Evolutionary conservation across 495 filamentous ascomycete genomes (phyloP).

Genomic region (Ramalina peruviana): DNA sequence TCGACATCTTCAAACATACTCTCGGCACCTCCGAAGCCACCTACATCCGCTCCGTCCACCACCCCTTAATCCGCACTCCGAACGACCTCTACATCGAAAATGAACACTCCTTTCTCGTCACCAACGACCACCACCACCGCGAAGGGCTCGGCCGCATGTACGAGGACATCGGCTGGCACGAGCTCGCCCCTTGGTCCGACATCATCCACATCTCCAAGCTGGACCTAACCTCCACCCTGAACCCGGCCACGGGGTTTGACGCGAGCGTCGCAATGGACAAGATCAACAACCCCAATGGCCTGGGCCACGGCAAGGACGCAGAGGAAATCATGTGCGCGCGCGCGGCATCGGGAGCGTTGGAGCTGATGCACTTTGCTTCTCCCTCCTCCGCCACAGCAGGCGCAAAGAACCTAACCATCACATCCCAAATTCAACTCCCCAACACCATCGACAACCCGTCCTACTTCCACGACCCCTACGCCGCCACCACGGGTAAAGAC

Average conservation of each 20-base stretch:
- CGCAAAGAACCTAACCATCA: constrained; percentile 26
- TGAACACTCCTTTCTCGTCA: constrained; percentile 39
- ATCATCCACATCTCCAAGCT: constrained; percentile 24
- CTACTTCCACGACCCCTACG: constrained; percentile 37
- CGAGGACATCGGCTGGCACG: constrained; percentile 19
- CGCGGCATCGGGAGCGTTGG: constrained; percentile 24
- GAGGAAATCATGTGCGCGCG: constrained; percentile 36
- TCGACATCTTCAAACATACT: constrained; percentile 47
- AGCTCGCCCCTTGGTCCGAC: constrained; percentile 23
- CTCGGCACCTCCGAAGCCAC: constrained; percentile 18
- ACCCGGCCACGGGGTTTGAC: constrained; percentile 23
- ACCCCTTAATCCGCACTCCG: constrained; percentile 38
- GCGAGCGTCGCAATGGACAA: constrained; percentile 29
- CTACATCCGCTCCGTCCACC: constrained; percentile 32
- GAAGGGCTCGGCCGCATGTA: constrained; percentile 31
- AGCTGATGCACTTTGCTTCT: constrained; percentile 13
- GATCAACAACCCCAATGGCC: constrained; percentile 41
- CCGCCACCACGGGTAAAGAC: constrained; percentile 18
- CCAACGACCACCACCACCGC: constrained; percentile 45
- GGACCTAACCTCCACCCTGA: constrained; percentile 4
- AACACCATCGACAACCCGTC: constrained; percentile 42
- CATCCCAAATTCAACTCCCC: constrained; percentile 28
- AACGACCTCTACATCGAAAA: constrained; percentile 42
- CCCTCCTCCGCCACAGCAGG: neutral
- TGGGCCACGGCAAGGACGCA: constrained; percentile 35